These are phyloP conservation scores for Eucalyptus guilfoylei DNA, from an alignment of 345 rosid species.

Conservation along the genomic window DNA sequence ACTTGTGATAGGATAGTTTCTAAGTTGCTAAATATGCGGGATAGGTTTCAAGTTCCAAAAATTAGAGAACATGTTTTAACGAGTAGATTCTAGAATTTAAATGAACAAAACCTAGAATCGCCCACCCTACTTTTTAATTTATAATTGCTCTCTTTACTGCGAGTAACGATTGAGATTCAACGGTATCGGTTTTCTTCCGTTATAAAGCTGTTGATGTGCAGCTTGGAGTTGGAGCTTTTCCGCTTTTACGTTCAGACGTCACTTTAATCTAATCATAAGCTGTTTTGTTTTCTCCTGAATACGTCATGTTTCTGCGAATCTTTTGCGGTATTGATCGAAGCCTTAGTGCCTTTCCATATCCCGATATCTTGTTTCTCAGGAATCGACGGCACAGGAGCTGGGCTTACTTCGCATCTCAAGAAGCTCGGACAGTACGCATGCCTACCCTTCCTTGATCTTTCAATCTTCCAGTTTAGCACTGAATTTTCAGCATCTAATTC, in stretches of 20 bases:
- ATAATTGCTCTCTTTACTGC: neutral
- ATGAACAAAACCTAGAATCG: too few relatives aligned
- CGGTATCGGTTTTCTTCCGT: neutral
- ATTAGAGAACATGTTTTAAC: too few relatives aligned
- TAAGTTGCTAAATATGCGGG: too few relatives aligned
- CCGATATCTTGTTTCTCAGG: conserved; percentile 10
- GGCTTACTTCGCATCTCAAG: conserved; percentile 37
- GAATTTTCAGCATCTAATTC: neutral
- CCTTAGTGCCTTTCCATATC: neutral
- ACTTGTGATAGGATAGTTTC: too few relatives aligned
- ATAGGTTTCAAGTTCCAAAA: too few relatives aligned
- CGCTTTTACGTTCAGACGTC: neutral
- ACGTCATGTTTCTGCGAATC: neutral
- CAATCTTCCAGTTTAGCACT: neutral
- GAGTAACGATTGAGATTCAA: neutral
- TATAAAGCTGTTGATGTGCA: neutral
- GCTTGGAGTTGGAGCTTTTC: neutral
- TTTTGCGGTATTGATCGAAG: neutral
- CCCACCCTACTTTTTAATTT: fast-evolving
- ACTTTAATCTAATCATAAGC: neutral
- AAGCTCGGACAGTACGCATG: conserved; percentile 45
- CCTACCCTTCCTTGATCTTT: neutral
- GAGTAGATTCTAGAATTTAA: too few relatives aligned
- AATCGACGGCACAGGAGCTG: conserved; percentile 60
- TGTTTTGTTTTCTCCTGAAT: neutral